phyloP scores from a whole-genome alignment of 257 asterid genomes.

The Nemophila menziesii region DNA sequence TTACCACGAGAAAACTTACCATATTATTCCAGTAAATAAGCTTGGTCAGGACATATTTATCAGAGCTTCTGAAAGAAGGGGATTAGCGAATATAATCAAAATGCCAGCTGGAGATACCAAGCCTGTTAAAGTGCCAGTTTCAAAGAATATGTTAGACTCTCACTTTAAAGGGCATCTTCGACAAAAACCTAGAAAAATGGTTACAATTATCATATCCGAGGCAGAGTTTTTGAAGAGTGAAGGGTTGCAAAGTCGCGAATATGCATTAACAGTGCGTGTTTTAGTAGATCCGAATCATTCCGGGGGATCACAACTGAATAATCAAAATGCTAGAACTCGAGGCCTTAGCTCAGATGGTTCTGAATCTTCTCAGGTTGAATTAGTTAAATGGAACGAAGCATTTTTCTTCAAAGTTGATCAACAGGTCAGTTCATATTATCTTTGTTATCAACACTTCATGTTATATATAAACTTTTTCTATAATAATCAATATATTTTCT shows the following conservation, averaged over 20 bases:
- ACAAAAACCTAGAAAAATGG: conserved; percentile 43
- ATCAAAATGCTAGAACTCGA: conserved; percentile 72
- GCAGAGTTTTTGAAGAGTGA: conserved; percentile 72
- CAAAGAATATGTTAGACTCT: conserved; percentile 74
- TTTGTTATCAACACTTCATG: background rate
- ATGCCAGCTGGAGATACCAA: conserved; percentile 80
- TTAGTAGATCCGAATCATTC: conserved; percentile 31
- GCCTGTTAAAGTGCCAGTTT: conserved; percentile 64
- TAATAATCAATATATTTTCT: background rate
- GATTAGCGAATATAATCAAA: conserved; percentile 39
- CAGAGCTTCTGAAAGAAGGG: conserved; percentile 40
- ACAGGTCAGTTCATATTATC: conserved; percentile 36
- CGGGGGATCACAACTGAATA: conserved; percentile 28
- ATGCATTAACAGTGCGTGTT: conserved; percentile 54
- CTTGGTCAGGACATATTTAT: conserved; percentile 85
- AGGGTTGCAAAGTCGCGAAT: conserved; percentile 58
- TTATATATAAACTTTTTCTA: background rate
- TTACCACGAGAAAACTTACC: conserved; percentile 55
- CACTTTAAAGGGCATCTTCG: conserved; percentile 60
- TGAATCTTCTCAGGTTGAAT: conserved; percentile 36
- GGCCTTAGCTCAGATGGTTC: conserved; percentile 42
- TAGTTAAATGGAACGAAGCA: conserved; percentile 81
- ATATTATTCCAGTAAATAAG: conserved; percentile 72
- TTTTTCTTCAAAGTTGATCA: conserved; percentile 84
- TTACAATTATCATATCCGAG: conserved; percentile 59